Conservation (phyloP, 2,329 filamentous ascomycete genomes). For the Epicoccum sorghinum region DNA sequence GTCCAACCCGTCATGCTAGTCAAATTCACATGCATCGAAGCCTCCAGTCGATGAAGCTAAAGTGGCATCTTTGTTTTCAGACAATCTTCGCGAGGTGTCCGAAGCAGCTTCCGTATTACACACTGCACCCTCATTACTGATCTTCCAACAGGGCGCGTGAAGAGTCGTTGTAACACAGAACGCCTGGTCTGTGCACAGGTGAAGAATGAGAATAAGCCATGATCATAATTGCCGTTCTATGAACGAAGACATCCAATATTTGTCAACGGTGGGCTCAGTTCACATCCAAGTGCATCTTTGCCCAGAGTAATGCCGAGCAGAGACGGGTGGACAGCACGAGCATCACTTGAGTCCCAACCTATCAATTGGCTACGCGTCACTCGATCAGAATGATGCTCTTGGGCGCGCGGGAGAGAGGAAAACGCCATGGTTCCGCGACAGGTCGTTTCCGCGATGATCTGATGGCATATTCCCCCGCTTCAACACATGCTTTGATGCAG, state of each 20-base stretch:
- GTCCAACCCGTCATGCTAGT: no score
- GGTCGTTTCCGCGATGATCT: slow-evolving; percentile 37
- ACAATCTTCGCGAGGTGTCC: slow-evolving; percentile 1
- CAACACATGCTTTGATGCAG: slow-evolving; percentile 19
- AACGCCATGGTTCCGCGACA: slow-evolving; percentile 46
- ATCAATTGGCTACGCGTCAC: slow-evolving; percentile 28
- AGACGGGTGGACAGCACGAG: slow-evolving; percentile 35
- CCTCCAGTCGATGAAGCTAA: no score
- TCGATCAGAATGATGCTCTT: slow-evolving; percentile 25
- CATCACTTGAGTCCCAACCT: slow-evolving; percentile 34
- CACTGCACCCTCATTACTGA: slow-evolving; percentile 23
- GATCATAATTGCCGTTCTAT: neutral
- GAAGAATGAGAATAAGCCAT: slow-evolving; percentile 24
- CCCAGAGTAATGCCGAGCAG: slow-evolving; percentile 22
- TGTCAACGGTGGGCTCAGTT: slow-evolving; percentile 23
- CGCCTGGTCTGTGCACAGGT: slow-evolving; percentile 42
- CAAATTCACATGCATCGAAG: no score
- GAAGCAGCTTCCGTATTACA: no score
- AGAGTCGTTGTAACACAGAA: slow-evolving; percentile 42
- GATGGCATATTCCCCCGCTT: slow-evolving; percentile 24
- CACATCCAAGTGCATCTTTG: slow-evolving; percentile 19
- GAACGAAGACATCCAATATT: slow-evolving; percentile 20
- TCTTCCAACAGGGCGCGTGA: slow-evolving; percentile 32
- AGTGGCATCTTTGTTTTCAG: neutral
- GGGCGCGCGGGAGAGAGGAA: slow-evolving; percentile 29